Percentiles rank a stretch among this genome's conserved stretches.
phyloP scores from a whole-genome alignment of 192 early-diverging fungal genomes.

The Entomortierella lignicola region DNA sequence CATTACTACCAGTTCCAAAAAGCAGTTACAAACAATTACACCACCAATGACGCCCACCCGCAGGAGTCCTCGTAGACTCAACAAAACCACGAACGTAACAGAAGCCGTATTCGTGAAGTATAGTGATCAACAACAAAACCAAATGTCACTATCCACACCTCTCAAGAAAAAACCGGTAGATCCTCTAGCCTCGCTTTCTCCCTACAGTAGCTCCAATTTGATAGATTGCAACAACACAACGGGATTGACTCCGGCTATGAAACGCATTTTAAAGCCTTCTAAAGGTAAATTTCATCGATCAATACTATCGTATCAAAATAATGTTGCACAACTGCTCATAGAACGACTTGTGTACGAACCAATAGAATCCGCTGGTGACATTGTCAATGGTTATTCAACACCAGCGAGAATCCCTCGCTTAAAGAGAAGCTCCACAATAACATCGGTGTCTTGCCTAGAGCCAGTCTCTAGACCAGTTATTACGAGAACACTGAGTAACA shows the following conservation, averaged over 20 bases:
- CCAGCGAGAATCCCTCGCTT: background rate
- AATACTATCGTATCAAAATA: background rate
- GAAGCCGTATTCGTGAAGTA: background rate
- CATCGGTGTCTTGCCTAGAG: background rate
- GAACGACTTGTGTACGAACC: background rate
- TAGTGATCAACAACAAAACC: background rate
- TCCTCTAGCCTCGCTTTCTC: background rate
- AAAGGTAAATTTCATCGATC: constrained; percentile 14
- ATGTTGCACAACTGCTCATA: background rate
- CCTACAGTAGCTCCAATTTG: background rate
- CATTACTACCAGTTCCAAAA: background rate
- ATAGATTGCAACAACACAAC: constrained; percentile 10
- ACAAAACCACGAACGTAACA: background rate
- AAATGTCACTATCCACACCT: background rate
- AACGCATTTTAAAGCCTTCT: constrained; percentile 18
- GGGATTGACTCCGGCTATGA: constrained; percentile 29
- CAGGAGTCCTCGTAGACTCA: background rate
- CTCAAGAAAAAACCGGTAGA: background rate
- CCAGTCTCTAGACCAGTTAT: background rate
- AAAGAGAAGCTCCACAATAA: background rate
- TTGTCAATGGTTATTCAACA: background rate
- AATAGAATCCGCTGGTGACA: background rate
- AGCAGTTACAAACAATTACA: constrained; percentile 4
- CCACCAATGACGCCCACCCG: constrained; percentile 17
- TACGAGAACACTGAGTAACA: background rate